These are phyloP conservation scores for Epipyxis sp. DNA, from an alignment of 108 stramenopile genomes.

Conservation along the genomic window DNA sequence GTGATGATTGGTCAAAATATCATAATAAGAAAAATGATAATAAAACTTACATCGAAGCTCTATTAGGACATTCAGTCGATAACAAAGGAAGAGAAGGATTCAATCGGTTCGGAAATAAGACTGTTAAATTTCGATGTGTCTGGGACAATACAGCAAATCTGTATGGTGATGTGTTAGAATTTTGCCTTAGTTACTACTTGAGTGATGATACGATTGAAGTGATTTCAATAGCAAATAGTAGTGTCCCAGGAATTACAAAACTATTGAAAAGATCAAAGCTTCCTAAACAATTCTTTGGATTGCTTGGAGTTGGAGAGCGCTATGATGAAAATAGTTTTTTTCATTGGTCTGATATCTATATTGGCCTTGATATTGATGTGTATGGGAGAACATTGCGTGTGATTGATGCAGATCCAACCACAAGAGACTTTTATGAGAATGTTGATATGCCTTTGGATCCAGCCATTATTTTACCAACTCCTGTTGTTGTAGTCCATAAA, in stretches of 20 bases:
- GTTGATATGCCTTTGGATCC: conserved; percentile 54
- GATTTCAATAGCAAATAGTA: conserved; percentile 53
- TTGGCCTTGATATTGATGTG: conserved; percentile 48
- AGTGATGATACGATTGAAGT: conserved; percentile 74
- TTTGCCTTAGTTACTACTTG: conserved; percentile 70
- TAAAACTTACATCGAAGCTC: conserved; percentile 31
- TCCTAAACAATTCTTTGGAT: conserved; percentile 42
- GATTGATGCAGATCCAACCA: conserved; percentile 53
- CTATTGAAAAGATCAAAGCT: conserved; percentile 68
- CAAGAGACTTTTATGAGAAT: conserved; percentile 43
- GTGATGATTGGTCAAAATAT: conserved; percentile 9
- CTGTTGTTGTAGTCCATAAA: conserved; percentile 36
- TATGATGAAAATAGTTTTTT: neutral
- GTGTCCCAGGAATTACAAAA: conserved; percentile 55
- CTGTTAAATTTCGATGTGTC: conserved; percentile 35
- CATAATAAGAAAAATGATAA: conserved; percentile 38
- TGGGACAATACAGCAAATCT: conserved; percentile 72
- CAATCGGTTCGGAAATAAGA: neutral
- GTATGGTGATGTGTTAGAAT: conserved; percentile 70
- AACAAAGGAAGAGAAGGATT: conserved; percentile 29
- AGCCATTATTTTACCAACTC: conserved; percentile 48
- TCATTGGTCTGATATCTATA: conserved; percentile 48
- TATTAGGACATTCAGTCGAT: conserved; percentile 64
- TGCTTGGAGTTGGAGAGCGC: neutral
- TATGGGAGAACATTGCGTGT: conserved; percentile 44